Percentiles rank a stretch among this genome's conserved stretches.
Conservation (phyloP, 768 basidiomycete genomes). For the Tylopilus rubrobrunneus region DNA sequence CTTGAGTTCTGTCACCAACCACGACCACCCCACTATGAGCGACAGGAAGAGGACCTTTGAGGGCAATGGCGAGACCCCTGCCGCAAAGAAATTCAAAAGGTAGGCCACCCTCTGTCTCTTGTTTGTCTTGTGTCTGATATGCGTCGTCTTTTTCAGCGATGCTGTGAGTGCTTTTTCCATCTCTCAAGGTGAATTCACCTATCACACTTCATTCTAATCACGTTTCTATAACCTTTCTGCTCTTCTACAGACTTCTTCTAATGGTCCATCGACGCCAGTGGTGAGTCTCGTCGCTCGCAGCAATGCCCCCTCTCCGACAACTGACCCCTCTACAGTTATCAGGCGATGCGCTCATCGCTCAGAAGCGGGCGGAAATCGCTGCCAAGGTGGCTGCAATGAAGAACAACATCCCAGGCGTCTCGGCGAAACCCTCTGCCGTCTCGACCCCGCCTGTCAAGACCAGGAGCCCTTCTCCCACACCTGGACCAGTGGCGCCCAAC, state of each 20-base stretch:
- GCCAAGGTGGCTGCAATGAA: slow-evolving; percentile 82
- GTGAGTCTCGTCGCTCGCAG: slow-evolving; percentile 36
- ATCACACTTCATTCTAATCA: slow-evolving; percentile 50
- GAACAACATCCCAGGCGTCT: slow-evolving; percentile 32
- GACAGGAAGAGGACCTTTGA: slow-evolving; percentile 65
- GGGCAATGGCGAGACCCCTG: slow-evolving; percentile 44
- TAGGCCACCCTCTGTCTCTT: slow-evolving; percentile 29
- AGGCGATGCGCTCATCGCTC: slow-evolving; percentile 68
- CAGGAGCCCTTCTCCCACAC: slow-evolving; percentile 35
- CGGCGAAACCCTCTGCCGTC: slow-evolving; percentile 26
- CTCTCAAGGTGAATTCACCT: slow-evolving; percentile 70
- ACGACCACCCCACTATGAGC: slow-evolving; percentile 44
- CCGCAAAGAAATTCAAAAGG: slow-evolving; percentile 67
- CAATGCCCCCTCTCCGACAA: background rate
- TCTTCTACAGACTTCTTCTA: slow-evolving; percentile 45
- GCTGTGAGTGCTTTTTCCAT: slow-evolving; percentile 51
- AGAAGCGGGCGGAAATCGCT: slow-evolving; percentile 79
- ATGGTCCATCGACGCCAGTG: slow-evolving; percentile 40
- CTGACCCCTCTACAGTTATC: slow-evolving; percentile 34
- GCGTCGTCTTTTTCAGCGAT: slow-evolving; percentile 44
- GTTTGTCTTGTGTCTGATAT: slow-evolving; percentile 2
- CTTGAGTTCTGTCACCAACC: background rate
- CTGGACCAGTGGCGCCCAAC: slow-evolving; percentile 40
- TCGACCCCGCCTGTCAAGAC: slow-evolving; percentile 19
- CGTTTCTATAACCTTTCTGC: slow-evolving; percentile 62